Conservation (phyloP, 768 basidiomycete genomes). For the Hemileccinum rubropunctum region DNA sequence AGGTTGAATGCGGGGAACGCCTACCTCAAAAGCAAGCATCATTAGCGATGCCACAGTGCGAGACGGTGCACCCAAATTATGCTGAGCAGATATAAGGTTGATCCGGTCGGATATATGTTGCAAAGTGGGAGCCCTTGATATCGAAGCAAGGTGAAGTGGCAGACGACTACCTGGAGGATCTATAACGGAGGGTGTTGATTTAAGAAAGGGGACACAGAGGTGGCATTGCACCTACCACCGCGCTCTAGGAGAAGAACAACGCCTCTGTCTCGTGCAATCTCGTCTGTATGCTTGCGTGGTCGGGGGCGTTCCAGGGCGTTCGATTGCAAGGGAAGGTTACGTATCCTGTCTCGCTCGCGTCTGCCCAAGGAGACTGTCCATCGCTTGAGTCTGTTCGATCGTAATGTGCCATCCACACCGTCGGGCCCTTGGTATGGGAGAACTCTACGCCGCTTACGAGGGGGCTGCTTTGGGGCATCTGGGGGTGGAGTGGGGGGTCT, state of each 20-base stretch:
- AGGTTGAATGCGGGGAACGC: conserved; percentile 8
- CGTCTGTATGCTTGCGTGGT: conserved; percentile 55
- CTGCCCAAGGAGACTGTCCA: conserved; percentile 73
- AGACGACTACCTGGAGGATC: conserved; percentile 71
- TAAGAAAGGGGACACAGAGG: neutral
- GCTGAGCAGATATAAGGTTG: conserved; percentile 78
- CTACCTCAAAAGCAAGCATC: conserved; percentile 78
- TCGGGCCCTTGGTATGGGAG: conserved; percentile 72
- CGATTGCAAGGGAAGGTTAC: conserved; percentile 44
- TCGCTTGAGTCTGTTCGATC: conserved; percentile 65
- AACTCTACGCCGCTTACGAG: conserved; percentile 65
- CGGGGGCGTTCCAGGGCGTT: conserved; percentile 43
- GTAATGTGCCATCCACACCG: conserved; percentile 52
- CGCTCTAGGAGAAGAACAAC: conserved; percentile 63
- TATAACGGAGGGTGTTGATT: conserved; percentile 23
- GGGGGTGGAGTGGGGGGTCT: conserved; percentile 64
- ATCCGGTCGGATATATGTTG: conserved; percentile 79
- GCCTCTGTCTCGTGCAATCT: conserved; percentile 68
- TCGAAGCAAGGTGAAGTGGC: conserved; percentile 70
- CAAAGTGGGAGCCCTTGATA: conserved; percentile 66
- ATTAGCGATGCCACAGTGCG: conserved; percentile 65
- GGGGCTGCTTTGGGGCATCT: conserved; percentile 56
- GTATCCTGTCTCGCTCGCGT: conserved; percentile 72
- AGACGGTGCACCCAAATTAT: conserved; percentile 59
- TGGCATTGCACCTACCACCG: conserved; percentile 43